These are phyloP conservation scores for Mediolabrus comicus DNA, from an alignment of 108 stramenopile species.

Conservation along the genomic window DNA sequence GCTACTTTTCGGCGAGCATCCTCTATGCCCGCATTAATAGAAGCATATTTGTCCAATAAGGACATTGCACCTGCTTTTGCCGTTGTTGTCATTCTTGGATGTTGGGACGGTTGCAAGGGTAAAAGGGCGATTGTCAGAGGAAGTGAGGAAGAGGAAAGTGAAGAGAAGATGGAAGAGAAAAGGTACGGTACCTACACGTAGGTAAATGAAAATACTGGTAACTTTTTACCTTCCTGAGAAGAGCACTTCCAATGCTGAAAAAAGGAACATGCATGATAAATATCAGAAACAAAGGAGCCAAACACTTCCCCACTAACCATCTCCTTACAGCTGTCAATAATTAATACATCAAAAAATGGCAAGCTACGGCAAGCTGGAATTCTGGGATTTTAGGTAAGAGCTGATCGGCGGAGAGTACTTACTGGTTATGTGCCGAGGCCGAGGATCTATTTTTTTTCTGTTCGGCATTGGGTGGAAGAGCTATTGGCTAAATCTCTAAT, in stretches of 20 bases:
- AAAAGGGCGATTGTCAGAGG: background rate
- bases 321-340: background rate
- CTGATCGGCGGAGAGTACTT: too few relatives aligned
- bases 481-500: too few relatives aligned
- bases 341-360: constrained; percentile 14
- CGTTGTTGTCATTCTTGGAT: background rate
- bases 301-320: background rate
- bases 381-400: constrained; percentile 32
- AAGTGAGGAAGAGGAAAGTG: background rate
- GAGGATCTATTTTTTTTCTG: too few relatives aligned
- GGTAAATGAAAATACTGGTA: background rate
- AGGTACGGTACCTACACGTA: background rate
- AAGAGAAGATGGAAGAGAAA: background rate
- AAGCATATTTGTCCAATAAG: constrained; percentile 47
- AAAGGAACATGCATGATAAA: background rate
- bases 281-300: background rate
- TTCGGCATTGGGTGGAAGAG: too few relatives aligned
- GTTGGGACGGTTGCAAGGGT: background rate
- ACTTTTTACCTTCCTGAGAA: background rate
- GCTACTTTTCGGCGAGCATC: constrained; percentile 29
- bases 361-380: constrained; percentile 30
- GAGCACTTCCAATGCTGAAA: background rate
- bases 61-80: constrained; percentile 44
- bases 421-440: too few relatives aligned
- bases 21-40: constrained; percentile 46